Evolutionary conservation across 805 yeast species (phyloP).

Genomic region (Candida palmyrensis): DNA sequence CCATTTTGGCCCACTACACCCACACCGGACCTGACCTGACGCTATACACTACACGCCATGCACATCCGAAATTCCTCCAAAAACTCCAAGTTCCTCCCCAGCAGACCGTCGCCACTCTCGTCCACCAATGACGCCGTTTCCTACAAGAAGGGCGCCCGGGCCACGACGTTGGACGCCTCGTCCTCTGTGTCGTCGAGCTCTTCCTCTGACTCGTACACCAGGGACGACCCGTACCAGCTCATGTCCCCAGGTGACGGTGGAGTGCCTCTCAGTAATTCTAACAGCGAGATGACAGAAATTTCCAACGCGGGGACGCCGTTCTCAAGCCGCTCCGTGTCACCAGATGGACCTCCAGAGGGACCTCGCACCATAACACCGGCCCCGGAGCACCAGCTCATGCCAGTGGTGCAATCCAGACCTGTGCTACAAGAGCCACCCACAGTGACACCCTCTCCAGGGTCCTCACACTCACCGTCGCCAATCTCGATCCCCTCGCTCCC

Average conservation of each 20-base stretch:
- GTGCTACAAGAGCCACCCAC: background rate
- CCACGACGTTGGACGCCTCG: no score
- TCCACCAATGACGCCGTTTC: constrained; percentile 3
- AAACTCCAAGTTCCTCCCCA: constrained; percentile 15
- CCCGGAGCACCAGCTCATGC: no score
- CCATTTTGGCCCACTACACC: no score
- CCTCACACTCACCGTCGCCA: background rate
- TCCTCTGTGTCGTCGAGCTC: background rate
- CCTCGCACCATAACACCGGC: no score
- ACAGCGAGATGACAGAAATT: no score
- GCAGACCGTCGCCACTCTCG: constrained; percentile 23
- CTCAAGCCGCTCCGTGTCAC: no score
- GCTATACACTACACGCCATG: no score
- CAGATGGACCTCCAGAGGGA: no score
- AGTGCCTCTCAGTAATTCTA: constrained; percentile 5
- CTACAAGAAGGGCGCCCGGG: background rate
- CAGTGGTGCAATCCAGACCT: no score
- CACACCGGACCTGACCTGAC: no score
- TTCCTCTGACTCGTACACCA: background rate
- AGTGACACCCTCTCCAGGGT: background rate
- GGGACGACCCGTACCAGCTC: constrained; percentile 1
- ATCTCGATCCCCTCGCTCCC: background rate
- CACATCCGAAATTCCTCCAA: constrained; percentile 3
- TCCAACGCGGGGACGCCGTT: no score
- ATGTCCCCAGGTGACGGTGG: constrained; percentile 2